Base-by-base conservation (phyloP, 805 yeast genomes). In the Pichia insulana region DNA sequence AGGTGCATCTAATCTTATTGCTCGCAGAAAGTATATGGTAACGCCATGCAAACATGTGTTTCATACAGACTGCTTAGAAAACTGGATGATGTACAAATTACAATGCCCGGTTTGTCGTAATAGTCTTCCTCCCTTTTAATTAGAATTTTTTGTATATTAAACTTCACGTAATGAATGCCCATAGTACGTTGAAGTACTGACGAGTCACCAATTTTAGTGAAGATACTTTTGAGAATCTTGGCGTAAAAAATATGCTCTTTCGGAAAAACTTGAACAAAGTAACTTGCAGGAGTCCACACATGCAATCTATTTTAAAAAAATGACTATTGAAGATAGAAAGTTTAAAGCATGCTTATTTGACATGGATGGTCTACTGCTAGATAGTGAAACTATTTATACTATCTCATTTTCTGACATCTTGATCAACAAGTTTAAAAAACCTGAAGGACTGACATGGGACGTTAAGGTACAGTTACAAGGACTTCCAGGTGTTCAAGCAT, bases 51-150 rank as follows among this genome's bases (percentile, higher is more conserved):
- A 78, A 34, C 97, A 89, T 59, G 77, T 87, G 9, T 90, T 88
- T 73, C 97, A 89, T 57, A 73, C 86, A 2, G 79, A 74, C n/a
- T 89, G 97, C 63, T 65, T 90, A 49, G 94, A 85, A 56, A 77
- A 74, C 48, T 90, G 97, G 97, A 87, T 90, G 96, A 76, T 80
- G 58, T 83, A 86, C 58, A 85, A 88, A 54, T 63, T 90, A 39
- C 96, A 88, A 55, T 90, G 97, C 63, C 97, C 97, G 1, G 89
- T 88, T 7, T 90, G 97, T 62, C 73, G 97, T 54, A 76, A 77
- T 43, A 74, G 86, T 18, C 64, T 90, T 33, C 97, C 97, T 2
- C 96, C 96, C 1, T 65, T 83, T 41, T 86, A 61, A 63, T 18
- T 4, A 30, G 22, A 38, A 31, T 7, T 18, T 19, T 12, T n/a